Conservation (phyloP, 1,284 basidiomycete species). For the Ustilago hordei region DNA sequence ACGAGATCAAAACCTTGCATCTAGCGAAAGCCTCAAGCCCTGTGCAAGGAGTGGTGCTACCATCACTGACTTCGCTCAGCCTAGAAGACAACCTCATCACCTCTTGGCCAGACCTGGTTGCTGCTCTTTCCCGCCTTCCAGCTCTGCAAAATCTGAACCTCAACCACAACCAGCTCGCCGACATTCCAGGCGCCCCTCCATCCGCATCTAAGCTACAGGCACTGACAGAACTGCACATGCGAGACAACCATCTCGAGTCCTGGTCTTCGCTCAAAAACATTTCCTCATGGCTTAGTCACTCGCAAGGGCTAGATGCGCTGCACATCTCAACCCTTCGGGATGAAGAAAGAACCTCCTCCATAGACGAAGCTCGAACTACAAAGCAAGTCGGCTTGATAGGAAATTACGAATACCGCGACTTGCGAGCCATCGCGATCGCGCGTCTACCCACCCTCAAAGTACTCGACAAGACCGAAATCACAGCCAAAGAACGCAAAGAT, state of each 20-base stretch:
- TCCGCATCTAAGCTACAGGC: slow-evolving; percentile 65
- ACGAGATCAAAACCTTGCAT: slow-evolving; percentile 72
- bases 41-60: slow-evolving; percentile 9
- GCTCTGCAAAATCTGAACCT: slow-evolving; percentile 79
- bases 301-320: slow-evolving; percentile 48
- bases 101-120: slow-evolving; percentile 75
- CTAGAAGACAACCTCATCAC: slow-evolving; percentile 79
- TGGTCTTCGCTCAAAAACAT: slow-evolving; percentile 82
- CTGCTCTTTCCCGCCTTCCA: slow-evolving; percentile 73
- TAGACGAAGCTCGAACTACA: neutral
- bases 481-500: slow-evolving; percentile 81
- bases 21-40: neutral
- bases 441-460: slow-evolving; percentile 76
- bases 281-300: slow-evolving; percentile 76
- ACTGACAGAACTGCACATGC: slow-evolving; percentile 77
- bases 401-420: slow-evolving; percentile 69
- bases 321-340: slow-evolving; percentile 20
- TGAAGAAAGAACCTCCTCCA: neutral
- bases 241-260: slow-evolving; percentile 75
- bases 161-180: slow-evolving; percentile 75
- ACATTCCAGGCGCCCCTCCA: slow-evolving; percentile 71
- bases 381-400: slow-evolving; percentile 13
- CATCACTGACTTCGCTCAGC: slow-evolving; percentile 76
- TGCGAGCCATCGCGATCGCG: slow-evolving; percentile 79
- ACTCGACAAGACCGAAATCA: slow-evolving; percentile 81